Evolutionary conservation across 805 yeast species (phyloP), one percentile per base, ranked within the genome.

Genomic region (Kodamaea fukazawae): DNA sequence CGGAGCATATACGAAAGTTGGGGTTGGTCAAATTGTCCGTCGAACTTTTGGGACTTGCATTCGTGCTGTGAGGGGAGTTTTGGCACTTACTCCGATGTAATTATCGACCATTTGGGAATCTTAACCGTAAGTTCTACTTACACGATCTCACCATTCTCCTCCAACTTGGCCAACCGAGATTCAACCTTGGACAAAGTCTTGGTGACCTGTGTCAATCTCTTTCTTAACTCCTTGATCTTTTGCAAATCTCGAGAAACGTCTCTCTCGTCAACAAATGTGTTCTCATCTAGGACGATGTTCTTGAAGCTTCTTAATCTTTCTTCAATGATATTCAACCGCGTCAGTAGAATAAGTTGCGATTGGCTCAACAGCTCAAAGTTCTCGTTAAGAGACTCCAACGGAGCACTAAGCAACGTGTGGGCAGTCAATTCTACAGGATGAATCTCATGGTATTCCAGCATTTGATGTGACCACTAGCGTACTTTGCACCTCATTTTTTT

Each of bases 341-440:
- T 70, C 2, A 76, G 58, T 1, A 79, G 59, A 1, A 79, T 75
- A 30, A 74, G 56, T 46, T 79, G 85, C 0, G 83, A 76, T 44
- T 78, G 81, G 49, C 76, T 74, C 20, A 79, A 55, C 44, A 70
- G 71, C 44, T 75, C 74, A 23, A 79, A 63, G 40, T 73, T 73
- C 38, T 71, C 71, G 38, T 75, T 70, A 16, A 79, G 57, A 4
- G 58, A 61, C 30, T 79, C 83, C 7, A 79, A 56, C 2, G 83
- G 73, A 1, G 75, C 73, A 23, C 79, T 79, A 6, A 79, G 51
- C 1, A 79, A 54, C 7, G 77, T 60, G 45, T 79, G 85, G 0
- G 79, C 82, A 2, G 78, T 70, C 20, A 78, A 61, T 44, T 79
- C 86, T 32, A 79, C 69, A 0, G 83, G 82, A 51, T 79, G 84